These are phyloP conservation scores for Suillus weaverae DNA, from an alignment of 768 basidiomycete genomes.

Conservation along the genomic window DNA sequence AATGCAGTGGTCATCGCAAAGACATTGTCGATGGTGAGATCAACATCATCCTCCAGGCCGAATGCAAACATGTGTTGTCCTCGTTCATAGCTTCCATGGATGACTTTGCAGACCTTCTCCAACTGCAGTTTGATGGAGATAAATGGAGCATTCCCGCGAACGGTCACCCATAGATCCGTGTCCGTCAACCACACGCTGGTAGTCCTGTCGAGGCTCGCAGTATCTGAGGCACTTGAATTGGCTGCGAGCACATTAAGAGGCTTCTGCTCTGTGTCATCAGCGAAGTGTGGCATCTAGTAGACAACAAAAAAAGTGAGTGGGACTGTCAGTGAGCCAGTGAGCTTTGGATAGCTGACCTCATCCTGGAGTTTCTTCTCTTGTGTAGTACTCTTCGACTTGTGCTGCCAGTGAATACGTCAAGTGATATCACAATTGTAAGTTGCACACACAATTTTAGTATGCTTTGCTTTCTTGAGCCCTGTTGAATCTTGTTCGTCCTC, in stretches of 20 bases:
- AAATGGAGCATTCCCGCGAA: background rate
- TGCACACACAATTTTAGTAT: no score
- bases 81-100: background rate
- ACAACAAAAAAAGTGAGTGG: background rate
- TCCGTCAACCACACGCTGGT: background rate
- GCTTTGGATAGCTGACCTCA: background rate
- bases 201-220: background rate
- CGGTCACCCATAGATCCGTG: background rate
- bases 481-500: background rate
- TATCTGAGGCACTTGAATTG: background rate
- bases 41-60: background rate
- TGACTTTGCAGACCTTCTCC: background rate
- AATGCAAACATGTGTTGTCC: background rate
- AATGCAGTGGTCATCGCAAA: slow-evolving; percentile 1
- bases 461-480: no score
- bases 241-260: background rate
- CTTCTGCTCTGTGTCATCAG: background rate
- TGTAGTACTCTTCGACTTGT: background rate
- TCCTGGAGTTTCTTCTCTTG: background rate
- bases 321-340: background rate
- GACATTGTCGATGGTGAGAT: background rate
- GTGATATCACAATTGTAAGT: no score
- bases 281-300: background rate
- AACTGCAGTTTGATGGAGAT: background rate
- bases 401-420: background rate